Percentiles rank a stretch among this genome's conserved stretches.
Evolutionary conservation across 441 rosid genomes (phyloP).

Genomic region (Eruca vesicaria): DNA sequence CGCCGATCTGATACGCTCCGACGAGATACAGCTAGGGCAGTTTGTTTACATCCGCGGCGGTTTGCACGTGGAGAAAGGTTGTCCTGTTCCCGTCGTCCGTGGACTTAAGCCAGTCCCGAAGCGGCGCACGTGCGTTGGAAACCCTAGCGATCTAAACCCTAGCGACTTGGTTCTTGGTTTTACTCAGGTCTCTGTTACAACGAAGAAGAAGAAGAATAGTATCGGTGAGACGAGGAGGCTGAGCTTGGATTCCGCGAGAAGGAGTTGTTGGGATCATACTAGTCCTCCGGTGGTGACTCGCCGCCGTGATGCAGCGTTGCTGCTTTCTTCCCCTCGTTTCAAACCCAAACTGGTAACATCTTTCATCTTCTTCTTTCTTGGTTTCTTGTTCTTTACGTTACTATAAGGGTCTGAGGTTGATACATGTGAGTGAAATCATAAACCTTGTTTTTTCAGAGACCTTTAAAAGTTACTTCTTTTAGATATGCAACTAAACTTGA

Average conservation of each 20-base stretch:
- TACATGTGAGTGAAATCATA: neutral
- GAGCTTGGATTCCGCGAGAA: conserved; percentile 43
- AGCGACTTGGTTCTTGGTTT: conserved; percentile 37
- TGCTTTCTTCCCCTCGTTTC: conserved; percentile 28
- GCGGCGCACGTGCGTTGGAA: conserved; percentile 46
- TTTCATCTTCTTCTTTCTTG: neutral
- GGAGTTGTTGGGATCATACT: conserved; percentile 45
- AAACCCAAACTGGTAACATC: conserved; percentile 27
- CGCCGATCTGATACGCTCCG: conserved; percentile 44
- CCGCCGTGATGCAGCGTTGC: conserved; percentile 21
- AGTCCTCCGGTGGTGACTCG: conserved; percentile 26
- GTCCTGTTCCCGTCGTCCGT: conserved; percentile 46
- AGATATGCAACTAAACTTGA: neutral
- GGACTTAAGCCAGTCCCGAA: conserved; percentile 49
- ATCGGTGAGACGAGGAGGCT: conserved; percentile 19
- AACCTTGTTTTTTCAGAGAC: neutral
- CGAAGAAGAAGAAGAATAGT: neutral
- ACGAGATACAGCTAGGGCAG: conserved; percentile 52
- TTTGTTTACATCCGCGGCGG: conserved; percentile 43
- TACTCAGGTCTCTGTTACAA: conserved; percentile 5
- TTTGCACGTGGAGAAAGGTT: conserved; percentile 38
- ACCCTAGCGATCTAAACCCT: conserved; percentile 46
- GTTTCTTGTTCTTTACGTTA: neutral
- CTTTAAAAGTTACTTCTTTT: neutral
- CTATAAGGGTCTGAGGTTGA: neutral